Conservation (phyloP, 495 filamentous ascomycete genomes). For the Parathielavia hyrcaniae region DNA sequence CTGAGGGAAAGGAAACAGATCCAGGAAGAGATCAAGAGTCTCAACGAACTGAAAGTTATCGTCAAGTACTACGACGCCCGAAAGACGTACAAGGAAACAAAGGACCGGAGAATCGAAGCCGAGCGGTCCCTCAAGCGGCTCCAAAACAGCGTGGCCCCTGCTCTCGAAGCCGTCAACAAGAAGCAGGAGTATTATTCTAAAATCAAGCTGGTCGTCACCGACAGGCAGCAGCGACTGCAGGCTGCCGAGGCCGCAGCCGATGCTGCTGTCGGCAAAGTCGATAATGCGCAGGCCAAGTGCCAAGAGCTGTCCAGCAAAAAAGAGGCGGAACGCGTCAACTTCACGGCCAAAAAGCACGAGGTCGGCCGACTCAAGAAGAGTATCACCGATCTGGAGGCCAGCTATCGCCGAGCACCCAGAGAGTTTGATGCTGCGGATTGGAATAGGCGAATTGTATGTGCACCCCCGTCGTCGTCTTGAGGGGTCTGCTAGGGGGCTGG, state of each 20-base stretch:
- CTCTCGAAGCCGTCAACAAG: slow-evolving; percentile 54
- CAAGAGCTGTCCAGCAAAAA: slow-evolving; percentile 37
- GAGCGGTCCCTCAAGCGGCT: slow-evolving; percentile 50
- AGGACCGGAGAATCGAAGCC: slow-evolving; percentile 42
- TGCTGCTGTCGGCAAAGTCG: slow-evolving; percentile 43
- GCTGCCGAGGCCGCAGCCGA: slow-evolving; percentile 50
- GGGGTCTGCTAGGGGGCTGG: background rate
- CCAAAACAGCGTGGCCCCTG: slow-evolving; percentile 58
- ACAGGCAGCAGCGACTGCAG: slow-evolving; percentile 47
- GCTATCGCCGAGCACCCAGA: slow-evolving; percentile 41
- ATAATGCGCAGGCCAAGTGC: slow-evolving; percentile 47
- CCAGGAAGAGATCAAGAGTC: slow-evolving; percentile 55
- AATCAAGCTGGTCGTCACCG: slow-evolving; percentile 45
- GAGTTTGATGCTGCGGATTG: slow-evolving; percentile 46
- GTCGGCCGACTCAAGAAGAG: slow-evolving; percentile 38
- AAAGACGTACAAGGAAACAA: slow-evolving; percentile 40
- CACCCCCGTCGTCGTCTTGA: slow-evolving; percentile 17
- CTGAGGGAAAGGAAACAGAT: slow-evolving; percentile 68
- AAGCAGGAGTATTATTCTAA: slow-evolving; percentile 56
- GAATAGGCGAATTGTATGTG: slow-evolving; percentile 51
- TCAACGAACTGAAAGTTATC: slow-evolving; percentile 60
- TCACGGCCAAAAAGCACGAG: slow-evolving; percentile 48
- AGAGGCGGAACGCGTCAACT: slow-evolving; percentile 52
- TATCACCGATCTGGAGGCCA: slow-evolving; percentile 41
- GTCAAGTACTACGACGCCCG: slow-evolving; percentile 52